phyloP scores from a whole-genome alignment of 2,329 filamentous ascomycete genomes.

The Rutstroemia sp. region DNA sequence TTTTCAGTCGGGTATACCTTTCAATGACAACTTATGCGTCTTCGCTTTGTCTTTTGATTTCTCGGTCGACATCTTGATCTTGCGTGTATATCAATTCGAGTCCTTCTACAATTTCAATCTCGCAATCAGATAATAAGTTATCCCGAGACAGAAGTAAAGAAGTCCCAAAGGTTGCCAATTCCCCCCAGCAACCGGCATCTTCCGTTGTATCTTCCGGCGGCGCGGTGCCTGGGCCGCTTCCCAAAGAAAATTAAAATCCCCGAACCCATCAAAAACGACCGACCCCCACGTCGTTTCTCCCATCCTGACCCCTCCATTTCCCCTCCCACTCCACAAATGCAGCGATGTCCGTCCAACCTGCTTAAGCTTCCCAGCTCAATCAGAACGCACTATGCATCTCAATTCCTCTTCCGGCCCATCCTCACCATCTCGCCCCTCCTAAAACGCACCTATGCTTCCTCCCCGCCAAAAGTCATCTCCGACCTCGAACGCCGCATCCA shows the following conservation, averaged over 20 bases:
- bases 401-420: slow-evolving; percentile 14
- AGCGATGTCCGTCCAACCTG: slow-evolving; percentile 30
- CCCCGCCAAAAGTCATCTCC: slow-evolving; percentile 27
- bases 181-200: slow-evolving; percentile 10
- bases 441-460: slow-evolving; percentile 20
- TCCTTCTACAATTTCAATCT: neutral
- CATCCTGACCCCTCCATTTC: slow-evolving; percentile 3
- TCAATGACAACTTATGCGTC: slow-evolving; percentile 88
- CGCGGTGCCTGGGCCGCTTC: neutral
- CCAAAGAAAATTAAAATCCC: neutral
- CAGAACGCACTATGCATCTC: slow-evolving; percentile 24
- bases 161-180: neutral
- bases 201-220: too few species aligned
- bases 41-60: slow-evolving; percentile 67
- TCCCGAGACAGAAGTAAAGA: slow-evolving; percentile 1
- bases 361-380: slow-evolving; percentile 30
- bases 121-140: neutral
- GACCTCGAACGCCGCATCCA: slow-evolving; percentile 55
- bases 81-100: neutral
- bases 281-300: neutral
- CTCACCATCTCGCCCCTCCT: slow-evolving; percentile 23
- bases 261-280: neutral
- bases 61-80: slow-evolving; percentile 24
- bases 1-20: slow-evolving; percentile 49
- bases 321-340: slow-evolving; percentile 23